Percentiles rank a stretch among this genome's conserved stretches.
These are phyloP conservation scores for Lactarius evosmus DNA, from an alignment of 768 basidiomycete species.

Conservation along the genomic window DNA sequence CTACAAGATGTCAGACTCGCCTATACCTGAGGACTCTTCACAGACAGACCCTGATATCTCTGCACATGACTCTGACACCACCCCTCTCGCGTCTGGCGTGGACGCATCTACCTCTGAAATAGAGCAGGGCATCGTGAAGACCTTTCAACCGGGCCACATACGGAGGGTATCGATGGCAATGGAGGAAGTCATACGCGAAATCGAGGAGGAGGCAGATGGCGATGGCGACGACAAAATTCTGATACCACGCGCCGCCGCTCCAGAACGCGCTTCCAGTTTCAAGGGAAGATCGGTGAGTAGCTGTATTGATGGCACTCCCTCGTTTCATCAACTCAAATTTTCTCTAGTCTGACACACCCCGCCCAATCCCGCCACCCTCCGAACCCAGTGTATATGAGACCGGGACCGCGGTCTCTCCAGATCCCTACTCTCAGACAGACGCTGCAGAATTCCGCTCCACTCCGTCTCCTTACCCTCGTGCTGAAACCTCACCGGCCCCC, in stretches of 20 bases:
- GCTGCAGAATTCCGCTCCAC: constrained; percentile 54
- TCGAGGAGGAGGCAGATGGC: constrained; percentile 66
- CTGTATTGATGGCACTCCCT: not conserved
- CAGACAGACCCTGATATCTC: constrained; percentile 16
- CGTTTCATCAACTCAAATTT: constrained; percentile 1
- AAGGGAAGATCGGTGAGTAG: constrained; percentile 23
- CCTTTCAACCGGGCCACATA: constrained; percentile 49
- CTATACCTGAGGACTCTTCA: constrained; percentile 20
- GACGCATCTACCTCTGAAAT: constrained; percentile 36
- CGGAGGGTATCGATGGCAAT: constrained; percentile 71
- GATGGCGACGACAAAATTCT: constrained; percentile 62
- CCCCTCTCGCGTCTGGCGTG: constrained; percentile 25
- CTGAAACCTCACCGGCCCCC: constrained; percentile 49
- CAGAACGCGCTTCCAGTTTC: constrained; percentile 20
- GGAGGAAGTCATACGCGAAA: constrained; percentile 71
- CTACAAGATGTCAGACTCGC: constrained; percentile 17
- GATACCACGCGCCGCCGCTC: constrained; percentile 56
- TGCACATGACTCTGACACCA: constrained; percentile 18
- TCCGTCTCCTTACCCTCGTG: constrained; percentile 54
- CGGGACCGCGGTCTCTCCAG: constrained; percentile 69
- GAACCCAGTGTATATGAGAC: constrained; percentile 49
- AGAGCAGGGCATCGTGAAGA: constrained; percentile 45
- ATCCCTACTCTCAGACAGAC: constrained; percentile 47
- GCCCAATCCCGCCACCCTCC: not conserved
- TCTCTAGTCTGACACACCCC: constrained; percentile 10